phyloP scores from a whole-genome alignment of 164 flowering plant species.

The Liquidambar formosana region DNA sequence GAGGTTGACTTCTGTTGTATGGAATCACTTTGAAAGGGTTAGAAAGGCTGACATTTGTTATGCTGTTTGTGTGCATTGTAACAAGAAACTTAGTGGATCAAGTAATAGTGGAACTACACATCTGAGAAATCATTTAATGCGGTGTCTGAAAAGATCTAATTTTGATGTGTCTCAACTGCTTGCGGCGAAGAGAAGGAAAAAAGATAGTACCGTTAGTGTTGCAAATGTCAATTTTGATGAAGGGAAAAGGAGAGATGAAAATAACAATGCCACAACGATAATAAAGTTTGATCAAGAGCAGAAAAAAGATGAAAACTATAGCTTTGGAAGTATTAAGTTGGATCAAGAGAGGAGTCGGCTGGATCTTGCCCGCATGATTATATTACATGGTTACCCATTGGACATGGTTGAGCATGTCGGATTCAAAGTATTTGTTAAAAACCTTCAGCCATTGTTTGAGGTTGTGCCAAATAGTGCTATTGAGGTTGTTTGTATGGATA shows the following conservation, averaged over 20 bases:
- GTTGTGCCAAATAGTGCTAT: conserved; percentile 37
- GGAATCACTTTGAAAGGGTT: conserved; percentile 87
- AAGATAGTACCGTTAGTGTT: conserved; percentile 34
- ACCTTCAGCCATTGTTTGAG: conserved; percentile 80
- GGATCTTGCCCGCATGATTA: conserved; percentile 90
- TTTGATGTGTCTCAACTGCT: conserved; percentile 62
- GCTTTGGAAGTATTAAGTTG: conserved; percentile 43
- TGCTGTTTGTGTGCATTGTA: conserved; percentile 80
- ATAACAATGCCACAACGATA: conserved; percentile 24
- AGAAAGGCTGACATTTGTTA: conserved; percentile 59
- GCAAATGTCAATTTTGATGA: conserved; percentile 48
- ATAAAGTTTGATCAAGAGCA: conserved; percentile 49
- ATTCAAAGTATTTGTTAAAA: conserved; percentile 67
- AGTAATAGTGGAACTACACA: conserved; percentile 89
- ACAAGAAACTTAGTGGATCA: conserved; percentile 74
- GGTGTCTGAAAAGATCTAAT: conserved; percentile 61
- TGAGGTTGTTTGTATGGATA: conserved; percentile 55
- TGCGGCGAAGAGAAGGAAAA: conserved; percentile 55
- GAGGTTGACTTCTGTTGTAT: conserved; percentile 79
- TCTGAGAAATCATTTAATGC: conserved; percentile 76
- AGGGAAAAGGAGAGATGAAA: conserved; percentile 41
- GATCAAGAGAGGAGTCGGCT: conserved; percentile 61
- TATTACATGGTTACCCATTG: conserved; percentile 81
- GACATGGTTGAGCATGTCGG: conserved; percentile 82
- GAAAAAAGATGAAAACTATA: conserved; percentile 41